A percentile compares a stretch with the other conserved stretches of the same genome.
These are phyloP conservation scores for Beauveria varroae DNA, from an alignment of 2,329 filamentous ascomycete species.

Conservation along the genomic window DNA sequence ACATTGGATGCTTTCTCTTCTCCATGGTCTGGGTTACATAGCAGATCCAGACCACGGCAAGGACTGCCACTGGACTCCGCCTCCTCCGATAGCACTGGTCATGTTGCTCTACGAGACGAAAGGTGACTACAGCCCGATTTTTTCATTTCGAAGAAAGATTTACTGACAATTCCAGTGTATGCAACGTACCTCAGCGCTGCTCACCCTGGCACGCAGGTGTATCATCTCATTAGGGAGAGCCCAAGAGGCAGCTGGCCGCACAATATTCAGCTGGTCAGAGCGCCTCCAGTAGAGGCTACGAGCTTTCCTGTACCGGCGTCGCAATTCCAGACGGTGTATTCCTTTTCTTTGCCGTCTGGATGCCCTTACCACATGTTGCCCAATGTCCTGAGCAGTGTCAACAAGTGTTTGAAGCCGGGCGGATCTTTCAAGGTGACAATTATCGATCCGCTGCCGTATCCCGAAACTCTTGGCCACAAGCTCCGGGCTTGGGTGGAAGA, in stretches of 20 bases:
- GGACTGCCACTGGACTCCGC: not conserved
- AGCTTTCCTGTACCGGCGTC: slow-evolving; percentile 31
- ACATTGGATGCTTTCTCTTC: slow-evolving; percentile 53
- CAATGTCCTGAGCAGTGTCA: slow-evolving; percentile 43
- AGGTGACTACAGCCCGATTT: not conserved
- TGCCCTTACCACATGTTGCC: slow-evolving; percentile 36
- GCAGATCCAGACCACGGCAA: not conserved
- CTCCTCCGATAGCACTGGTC: not conserved
- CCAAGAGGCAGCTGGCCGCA: slow-evolving; percentile 17
- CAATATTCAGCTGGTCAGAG: slow-evolving; percentile 30
- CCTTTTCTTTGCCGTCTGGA: slow-evolving; percentile 48
- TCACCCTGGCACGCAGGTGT: slow-evolving; percentile 32
- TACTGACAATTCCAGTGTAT: slow-evolving; percentile 14
- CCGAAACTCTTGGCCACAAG: slow-evolving; percentile 47
- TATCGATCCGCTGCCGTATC: slow-evolving; percentile 54
- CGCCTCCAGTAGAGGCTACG: slow-evolving; percentile 29
- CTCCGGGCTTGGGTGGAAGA: slow-evolving; percentile 56
- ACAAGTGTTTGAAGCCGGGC: slow-evolving; percentile 41
- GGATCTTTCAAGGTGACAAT: slow-evolving; percentile 50
- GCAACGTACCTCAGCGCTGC: slow-evolving; percentile 41
- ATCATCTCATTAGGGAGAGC: slow-evolving; percentile 36
- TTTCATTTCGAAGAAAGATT: not conserved
- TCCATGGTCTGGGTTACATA: slow-evolving; percentile 36
- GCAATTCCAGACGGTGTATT: slow-evolving; percentile 42
- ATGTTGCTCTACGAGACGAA: slow-evolving; percentile 8